phyloP scores from a whole-genome alignment of 306 rosid genomes.

The Crotalaria pallida region DNA sequence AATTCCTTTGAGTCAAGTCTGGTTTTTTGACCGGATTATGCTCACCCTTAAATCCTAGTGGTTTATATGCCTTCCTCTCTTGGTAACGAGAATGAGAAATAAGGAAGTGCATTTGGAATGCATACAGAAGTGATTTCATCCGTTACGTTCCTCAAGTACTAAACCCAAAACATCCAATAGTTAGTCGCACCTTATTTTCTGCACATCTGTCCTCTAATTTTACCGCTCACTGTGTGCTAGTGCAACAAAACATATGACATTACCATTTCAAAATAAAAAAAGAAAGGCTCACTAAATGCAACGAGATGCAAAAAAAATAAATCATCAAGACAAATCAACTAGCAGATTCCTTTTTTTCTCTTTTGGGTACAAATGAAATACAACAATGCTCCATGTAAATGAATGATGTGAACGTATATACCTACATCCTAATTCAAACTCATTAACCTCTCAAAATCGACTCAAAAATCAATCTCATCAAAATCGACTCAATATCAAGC shows the following conservation, averaged over 20 bases:
- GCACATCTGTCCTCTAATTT: too few relatives aligned
- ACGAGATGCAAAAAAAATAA: not conserved
- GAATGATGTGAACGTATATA: slow-evolving; percentile 25
- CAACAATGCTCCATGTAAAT: slow-evolving; percentile 25
- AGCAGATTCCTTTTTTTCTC: not conserved
- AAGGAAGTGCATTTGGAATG: too few relatives aligned
- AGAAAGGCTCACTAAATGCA: not conserved
- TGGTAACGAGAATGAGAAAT: too few relatives aligned
- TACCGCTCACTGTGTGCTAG: too few relatives aligned
- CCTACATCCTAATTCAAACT: slow-evolving; percentile 25
- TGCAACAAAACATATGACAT: not conserved
- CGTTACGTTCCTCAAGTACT: too few relatives aligned
- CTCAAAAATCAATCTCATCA: slow-evolving; percentile 34
- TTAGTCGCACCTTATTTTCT: too few relatives aligned
- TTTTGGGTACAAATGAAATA: slow-evolving; percentile 5
- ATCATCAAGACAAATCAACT: slow-evolving; percentile 16
- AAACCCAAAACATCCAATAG: too few relatives aligned
- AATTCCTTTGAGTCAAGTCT: too few relatives aligned
- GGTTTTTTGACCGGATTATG: too few relatives aligned
- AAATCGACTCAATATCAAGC: slow-evolving; percentile 35
- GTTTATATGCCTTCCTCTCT: too few relatives aligned
- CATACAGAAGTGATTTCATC: too few relatives aligned
- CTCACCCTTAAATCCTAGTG: too few relatives aligned
- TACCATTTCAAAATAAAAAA: not conserved
- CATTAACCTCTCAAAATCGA: slow-evolving; percentile 17